These are phyloP conservation scores for Cochlearia excelsa DNA, from an alignment of 345 rosid species.

Conservation along the genomic window DNA sequence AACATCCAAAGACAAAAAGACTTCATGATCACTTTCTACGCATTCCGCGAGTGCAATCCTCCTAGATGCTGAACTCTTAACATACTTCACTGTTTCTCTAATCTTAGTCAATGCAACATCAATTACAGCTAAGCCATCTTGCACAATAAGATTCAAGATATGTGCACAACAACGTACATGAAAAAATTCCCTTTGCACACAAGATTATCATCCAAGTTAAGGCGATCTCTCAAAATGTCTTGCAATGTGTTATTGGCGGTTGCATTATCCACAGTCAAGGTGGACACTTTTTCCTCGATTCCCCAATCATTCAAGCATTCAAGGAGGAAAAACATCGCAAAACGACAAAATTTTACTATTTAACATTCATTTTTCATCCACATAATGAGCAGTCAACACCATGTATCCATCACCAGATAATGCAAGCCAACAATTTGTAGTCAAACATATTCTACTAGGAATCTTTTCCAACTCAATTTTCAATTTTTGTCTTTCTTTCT, in stretches of 20 bases:
- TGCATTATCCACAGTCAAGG: background rate
- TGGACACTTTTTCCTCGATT: background rate
- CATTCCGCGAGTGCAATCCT: background rate
- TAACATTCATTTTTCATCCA: background rate
- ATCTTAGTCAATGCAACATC: no score
- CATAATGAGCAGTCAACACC: background rate
- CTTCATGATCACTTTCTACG: background rate
- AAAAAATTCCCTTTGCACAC: background rate
- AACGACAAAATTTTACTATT: background rate
- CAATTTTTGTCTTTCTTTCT: background rate
- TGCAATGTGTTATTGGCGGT: background rate
- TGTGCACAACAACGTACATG: background rate
- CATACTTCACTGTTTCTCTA: no score
- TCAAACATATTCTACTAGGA: background rate
- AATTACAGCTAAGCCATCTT: no score
- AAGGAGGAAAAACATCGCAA: background rate
- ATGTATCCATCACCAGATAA: background rate
- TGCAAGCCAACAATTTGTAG: background rate
- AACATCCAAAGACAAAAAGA: background rate
- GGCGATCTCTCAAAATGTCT: background rate
- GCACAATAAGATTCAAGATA: no score
- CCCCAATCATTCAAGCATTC: background rate
- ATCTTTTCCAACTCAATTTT: constrained; percentile 1
- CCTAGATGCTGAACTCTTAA: background rate
- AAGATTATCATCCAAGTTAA: constrained; percentile 1